A percentile compares a stretch with the other conserved stretches of the same genome.
phyloP scores from a whole-genome alignment of 2,329 filamentous ascomycete genomes.

The Venturia asperata region DNA sequence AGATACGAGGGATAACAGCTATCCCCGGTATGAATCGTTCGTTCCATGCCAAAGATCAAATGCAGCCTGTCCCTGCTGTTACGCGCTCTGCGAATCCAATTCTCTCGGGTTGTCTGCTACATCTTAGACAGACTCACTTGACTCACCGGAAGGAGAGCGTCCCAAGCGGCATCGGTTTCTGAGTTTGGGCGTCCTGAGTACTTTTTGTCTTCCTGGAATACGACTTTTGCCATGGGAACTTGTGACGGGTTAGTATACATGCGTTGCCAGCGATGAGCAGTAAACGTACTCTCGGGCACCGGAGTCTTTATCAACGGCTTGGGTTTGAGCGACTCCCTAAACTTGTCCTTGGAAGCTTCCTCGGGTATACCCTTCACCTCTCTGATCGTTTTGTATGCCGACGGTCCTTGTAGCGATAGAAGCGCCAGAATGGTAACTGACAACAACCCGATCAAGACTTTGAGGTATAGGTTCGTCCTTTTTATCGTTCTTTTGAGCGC shows the following conservation, averaged over 20 bases:
- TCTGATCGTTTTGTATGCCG: constrained; percentile 10
- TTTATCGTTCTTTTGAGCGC: constrained; percentile 13
- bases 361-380: not conserved
- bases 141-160: constrained; percentile 17
- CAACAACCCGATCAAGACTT: constrained; percentile 16
- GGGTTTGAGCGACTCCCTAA: not conserved
- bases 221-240: constrained; percentile 6
- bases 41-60: not conserved
- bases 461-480: constrained; percentile 16
- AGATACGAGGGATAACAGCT: too few species aligned
- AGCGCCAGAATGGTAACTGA: not conserved
- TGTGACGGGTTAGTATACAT: not conserved
- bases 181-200: constrained; percentile 16
- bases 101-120: too few species aligned
- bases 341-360: not conserved
- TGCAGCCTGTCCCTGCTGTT: not conserved
- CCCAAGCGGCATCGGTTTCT: constrained; percentile 16
- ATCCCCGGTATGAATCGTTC: not conserved
- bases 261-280: not conserved
- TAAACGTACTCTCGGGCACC: constrained; percentile 13
- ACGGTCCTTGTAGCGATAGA: constrained; percentile 4
- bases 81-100: not conserved
- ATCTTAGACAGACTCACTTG: not conserved
- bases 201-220: constrained; percentile 4
- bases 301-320: constrained; percentile 16